Base-by-base conservation (phyloP, 495 filamentous ascomycete genomes). In the Trichoderma orchidacearum region DNA sequence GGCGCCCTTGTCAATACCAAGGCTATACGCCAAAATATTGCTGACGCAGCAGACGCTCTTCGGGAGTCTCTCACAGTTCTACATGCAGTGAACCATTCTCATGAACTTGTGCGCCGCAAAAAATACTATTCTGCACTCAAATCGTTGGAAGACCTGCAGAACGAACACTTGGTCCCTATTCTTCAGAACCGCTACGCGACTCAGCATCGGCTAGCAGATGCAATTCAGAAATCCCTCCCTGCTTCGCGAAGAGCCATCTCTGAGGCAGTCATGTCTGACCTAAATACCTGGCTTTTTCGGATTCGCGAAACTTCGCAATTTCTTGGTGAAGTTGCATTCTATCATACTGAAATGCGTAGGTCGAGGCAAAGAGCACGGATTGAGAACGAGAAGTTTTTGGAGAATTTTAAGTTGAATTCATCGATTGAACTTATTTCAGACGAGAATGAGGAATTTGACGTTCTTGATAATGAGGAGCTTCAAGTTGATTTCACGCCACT, bases 201-300 rank as follows among this genome's bases (percentile, higher is more conserved):
- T 4, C 87, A 96, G 59, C 94, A 95, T 68, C 92, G 95, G 66
- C 87, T 99, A 56, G 94, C 94, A 25, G 88, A 95, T 55, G 81
- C 95, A 76, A 96, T 99, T 58, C 90, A 95, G 68, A 87, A 87
- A 62, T 96, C 90, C 0, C 89, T 97, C 3, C 93, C 93, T 5
- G 83, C 90, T 7, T 96, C 90, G 2, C 90, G 96, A 64, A 88
- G 85, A 60, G 82, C 91, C 28, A 95, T 99, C 56, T 90, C 91
- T 2, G 92, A 97, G 62, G 88, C 89, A 2, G 93, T 99, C 56
- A 96, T 96, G 94, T 85, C 82, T 1, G 93, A 99, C 69, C 70
- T 99, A 32, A 97, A 96, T 67, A 96, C 88, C 1, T 99, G 93
- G 93, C 75, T 99, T n/a, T 97, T 84, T 65, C 84, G 88, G 29